A percentile compares a stretch with the other conserved stretches of the same genome.
These are phyloP conservation scores for Chlorella variabilis DNA, from an alignment of 163 green algal genomes.

Conservation along the genomic window DNA sequence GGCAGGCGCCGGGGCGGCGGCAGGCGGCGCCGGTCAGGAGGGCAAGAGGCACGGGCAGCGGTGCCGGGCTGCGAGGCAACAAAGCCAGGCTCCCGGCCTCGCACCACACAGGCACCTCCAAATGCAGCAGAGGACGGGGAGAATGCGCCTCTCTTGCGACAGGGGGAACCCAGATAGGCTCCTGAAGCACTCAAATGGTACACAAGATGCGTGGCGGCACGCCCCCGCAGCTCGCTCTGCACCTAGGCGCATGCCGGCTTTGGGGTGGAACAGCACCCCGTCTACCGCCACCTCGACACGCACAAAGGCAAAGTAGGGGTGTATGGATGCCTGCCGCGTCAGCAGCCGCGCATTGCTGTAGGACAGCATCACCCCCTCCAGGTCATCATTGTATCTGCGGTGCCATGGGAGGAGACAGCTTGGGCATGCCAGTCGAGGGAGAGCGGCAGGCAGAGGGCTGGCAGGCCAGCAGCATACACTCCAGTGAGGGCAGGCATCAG, in stretches of 20 bases:
- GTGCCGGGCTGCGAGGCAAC: too few relatives aligned
- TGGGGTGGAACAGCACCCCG: slow-evolving; percentile 63
- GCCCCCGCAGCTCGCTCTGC: too few relatives aligned
- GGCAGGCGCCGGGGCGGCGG: background rate
- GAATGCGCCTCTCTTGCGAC: too few relatives aligned
- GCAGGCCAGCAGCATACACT: too few relatives aligned
- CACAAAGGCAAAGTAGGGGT: slow-evolving; percentile 69
- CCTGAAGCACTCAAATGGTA: too few relatives aligned
- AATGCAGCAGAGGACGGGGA: too few relatives aligned
- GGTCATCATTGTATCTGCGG: slow-evolving; percentile 62
- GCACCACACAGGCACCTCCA: too few relatives aligned
- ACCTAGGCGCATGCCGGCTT: slow-evolving; percentile 44
- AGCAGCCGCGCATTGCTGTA: slow-evolving; percentile 49
- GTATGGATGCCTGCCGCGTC: slow-evolving; percentile 56
- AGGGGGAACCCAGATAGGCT: too few relatives aligned
- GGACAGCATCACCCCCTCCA: slow-evolving; percentile 64
- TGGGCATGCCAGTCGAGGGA: background rate
- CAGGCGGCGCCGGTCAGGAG: background rate
- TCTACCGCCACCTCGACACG: slow-evolving; percentile 54
- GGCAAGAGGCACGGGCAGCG: background rate
- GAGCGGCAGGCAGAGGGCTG: background rate
- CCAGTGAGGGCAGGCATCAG: too few relatives aligned
- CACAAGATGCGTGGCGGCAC: too few relatives aligned
- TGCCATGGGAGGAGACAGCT: background rate
- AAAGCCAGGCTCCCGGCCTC: too few relatives aligned